These are phyloP conservation scores for Fusarium sp. DNA, from an alignment of 2,329 filamentous ascomycete species.

Conservation along the genomic window DNA sequence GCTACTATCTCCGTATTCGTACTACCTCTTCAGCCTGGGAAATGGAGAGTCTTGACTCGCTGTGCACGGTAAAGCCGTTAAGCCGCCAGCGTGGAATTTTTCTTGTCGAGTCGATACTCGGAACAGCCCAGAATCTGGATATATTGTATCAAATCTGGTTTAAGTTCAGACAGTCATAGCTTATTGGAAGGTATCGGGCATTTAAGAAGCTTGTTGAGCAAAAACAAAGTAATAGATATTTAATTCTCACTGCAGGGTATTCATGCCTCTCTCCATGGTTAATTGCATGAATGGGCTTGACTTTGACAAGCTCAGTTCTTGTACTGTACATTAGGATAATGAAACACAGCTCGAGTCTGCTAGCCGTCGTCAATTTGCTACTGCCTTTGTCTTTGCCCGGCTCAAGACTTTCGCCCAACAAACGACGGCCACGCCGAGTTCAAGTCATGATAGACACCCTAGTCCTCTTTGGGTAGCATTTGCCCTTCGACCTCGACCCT, in stretches of 20 bases:
- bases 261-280: neutral
- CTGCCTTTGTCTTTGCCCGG: neutral
- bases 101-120: constrained; percentile 4
- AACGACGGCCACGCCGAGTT: constrained; percentile 31
- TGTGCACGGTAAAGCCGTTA: neutral
- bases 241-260: neutral
- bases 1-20: constrained; percentile 30
- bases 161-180: neutral
- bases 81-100: neutral
- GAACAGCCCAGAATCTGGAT: neutral
- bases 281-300: neutral
- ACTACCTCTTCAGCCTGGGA: constrained; percentile 17
- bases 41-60: constrained; percentile 23
- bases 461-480: constrained; percentile 21
- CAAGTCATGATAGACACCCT: constrained; percentile 11
- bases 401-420: constrained; percentile 22
- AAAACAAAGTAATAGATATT: neutral
- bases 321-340: neutral
- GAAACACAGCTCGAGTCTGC: neutral
- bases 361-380: neutral
- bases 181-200: neutral
- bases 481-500: constrained; percentile 16
- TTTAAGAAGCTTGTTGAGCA: neutral
- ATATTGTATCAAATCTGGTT: neutral
- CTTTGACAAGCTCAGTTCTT: neutral